Conservation (phyloP, 2,329 filamentous ascomycete species). For the Ophiocordyceps sinensis region DNA sequence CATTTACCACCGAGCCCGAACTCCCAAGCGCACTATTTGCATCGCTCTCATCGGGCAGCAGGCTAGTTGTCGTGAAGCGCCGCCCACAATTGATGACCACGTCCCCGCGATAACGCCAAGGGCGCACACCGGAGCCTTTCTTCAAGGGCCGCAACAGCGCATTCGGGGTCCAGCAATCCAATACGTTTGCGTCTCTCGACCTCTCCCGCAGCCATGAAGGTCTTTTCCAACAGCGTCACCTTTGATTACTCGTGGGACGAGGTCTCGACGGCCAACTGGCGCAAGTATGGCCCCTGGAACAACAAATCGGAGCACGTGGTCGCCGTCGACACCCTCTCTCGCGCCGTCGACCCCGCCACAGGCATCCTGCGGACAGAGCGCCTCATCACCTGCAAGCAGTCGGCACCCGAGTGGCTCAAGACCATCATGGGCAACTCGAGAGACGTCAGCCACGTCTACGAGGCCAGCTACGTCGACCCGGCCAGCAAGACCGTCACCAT, state of each 20-base stretch:
- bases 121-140: no score
- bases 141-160: no score
- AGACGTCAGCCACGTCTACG: slow-evolving; percentile 80
- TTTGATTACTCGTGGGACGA: slow-evolving; percentile 99
- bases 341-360: slow-evolving; percentile 40
- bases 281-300: slow-evolving; percentile 98
- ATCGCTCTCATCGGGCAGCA: no score
- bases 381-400: slow-evolving; percentile 47
- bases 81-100: no score
- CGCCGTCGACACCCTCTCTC: slow-evolving; percentile 82
- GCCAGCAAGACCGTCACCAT: slow-evolving; percentile 77
- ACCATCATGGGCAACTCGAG: slow-evolving; percentile 58
- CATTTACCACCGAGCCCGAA: no score
- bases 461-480: slow-evolving; percentile 90
- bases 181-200: no score
- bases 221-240: slow-evolving; percentile 79
- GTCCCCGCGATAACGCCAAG: neutral
- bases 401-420: slow-evolving; percentile 65
- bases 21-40: no score
- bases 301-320: slow-evolving; percentile 95
- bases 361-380: slow-evolving; percentile 48
- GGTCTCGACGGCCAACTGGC: slow-evolving; percentile 95
- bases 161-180: no score
- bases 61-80: no score
- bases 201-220: slow-evolving; percentile 54